Percentiles rank a stretch among this genome's conserved stretches.
Evolutionary conservation across 2,329 filamentous ascomycete species (phyloP).

Genomic region (Colletotrichum orchidophilum): DNA sequence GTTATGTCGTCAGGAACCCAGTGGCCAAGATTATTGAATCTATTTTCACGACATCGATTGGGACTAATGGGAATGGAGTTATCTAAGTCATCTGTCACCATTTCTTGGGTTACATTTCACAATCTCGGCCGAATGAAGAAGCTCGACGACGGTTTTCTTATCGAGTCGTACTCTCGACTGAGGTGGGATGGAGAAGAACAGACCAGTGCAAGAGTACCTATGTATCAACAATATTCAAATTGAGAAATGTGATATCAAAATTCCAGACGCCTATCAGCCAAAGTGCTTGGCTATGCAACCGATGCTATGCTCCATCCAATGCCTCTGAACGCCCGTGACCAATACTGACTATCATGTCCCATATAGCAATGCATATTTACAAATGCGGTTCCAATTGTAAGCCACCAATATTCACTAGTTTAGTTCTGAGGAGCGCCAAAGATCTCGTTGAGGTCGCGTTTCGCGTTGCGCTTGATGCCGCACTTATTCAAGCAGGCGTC

Average conservation of each 20-base stretch:
- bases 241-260: background rate
- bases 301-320: background rate
- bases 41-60: background rate
- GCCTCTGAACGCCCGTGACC: background rate
- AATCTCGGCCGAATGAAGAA: background rate
- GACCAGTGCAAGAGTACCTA: background rate
- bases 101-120: background rate
- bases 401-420: background rate
- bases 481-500: slow-evolving; percentile 61
- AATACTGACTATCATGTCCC: background rate
- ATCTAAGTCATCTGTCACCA: background rate
- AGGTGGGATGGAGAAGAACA: background rate
- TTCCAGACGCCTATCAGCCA: background rate
- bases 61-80: background rate
- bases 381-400: background rate
- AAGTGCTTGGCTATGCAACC: background rate
- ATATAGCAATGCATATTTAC: background rate
- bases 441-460: slow-evolving; percentile 41
- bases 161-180: background rate
- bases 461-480: slow-evolving; percentile 48
- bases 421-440: background rate
- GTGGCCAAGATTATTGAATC: background rate
- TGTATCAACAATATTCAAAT: background rate
- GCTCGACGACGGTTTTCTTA: background rate
- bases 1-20: background rate